Base-by-base conservation (phyloP, 768 basidiomycete genomes). In the Suillus occidentalis region DNA sequence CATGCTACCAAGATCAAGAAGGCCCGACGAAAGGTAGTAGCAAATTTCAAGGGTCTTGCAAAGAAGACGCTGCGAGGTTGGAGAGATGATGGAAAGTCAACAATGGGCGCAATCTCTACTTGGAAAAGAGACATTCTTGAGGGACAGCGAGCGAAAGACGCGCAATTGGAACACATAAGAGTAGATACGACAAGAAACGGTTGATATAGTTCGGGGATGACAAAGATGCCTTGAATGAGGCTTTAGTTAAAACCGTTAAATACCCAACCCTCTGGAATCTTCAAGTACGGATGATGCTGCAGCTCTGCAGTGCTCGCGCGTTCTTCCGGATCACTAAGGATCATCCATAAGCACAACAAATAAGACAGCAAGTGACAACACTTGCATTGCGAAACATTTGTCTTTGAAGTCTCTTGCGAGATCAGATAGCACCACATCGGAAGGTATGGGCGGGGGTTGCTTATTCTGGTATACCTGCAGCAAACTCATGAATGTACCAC, bases 371-470 rank as follows among this genome's bases (percentile, higher is more conserved):
- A 42, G 22, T 28, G 5, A 28, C 40, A 43, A 39, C 57, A 77
- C 91, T 69, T 73, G 94, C 94, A 94, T 89, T 4, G 93, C 90
- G 73, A 99, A 95, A 77, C 97, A 98, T 72, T 87, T 88, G 59
- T 82, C 81, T 69, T 97, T 84, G 77, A 99, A 97, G 73, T 97
- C 91, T 66, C 91, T 84, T 12, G 91, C 96, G 59, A 89, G 82
- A 34, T 84, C 79, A 22, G 92, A 89, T 57, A 99, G 78, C 4
- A 84, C 78, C 59, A 97, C 87, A 63, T 93, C 90, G 18, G 89
- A 84, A 3, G 97, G 97, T 7, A 99, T 85, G 4, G 97, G 96
- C 10, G 97, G 97, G 34, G 90, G 88, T 67, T 87, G 84, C 69
- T 92, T 89, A 63, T 90, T 88, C 70, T 91, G 88, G 69, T 92